phyloP scores from a whole-genome alignment of 768 basidiomycete species.

The Botryobasidium botryosum region DNA sequence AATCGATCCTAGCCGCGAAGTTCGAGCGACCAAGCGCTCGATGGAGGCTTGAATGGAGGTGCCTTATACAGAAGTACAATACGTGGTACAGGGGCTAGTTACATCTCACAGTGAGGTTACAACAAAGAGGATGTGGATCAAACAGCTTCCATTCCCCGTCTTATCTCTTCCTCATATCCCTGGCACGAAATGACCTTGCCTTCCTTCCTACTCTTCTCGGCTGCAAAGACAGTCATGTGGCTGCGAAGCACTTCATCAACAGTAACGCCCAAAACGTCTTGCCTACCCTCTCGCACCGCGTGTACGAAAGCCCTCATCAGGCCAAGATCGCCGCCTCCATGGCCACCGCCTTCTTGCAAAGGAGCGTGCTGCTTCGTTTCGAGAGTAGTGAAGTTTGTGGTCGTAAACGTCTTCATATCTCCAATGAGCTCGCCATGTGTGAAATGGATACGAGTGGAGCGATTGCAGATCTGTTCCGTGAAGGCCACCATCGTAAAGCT shows the following conservation, averaged over 20 bases:
- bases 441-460: constrained; percentile 75
- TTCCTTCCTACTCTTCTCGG: constrained; percentile 56
- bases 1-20: too few species aligned
- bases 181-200: constrained; percentile 52
- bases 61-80: too few species aligned
- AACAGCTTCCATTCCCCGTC: constrained; percentile 4
- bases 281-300: constrained; percentile 49
- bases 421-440: constrained; percentile 81
- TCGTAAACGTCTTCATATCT: constrained; percentile 58
- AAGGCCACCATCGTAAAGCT: constrained; percentile 85
- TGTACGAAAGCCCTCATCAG: constrained; percentile 60
- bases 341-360: constrained; percentile 43
- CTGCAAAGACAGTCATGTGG: constrained; percentile 77
- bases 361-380: constrained; percentile 31
- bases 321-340: constrained; percentile 72
- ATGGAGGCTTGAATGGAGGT: too few species aligned
- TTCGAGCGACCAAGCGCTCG: too few species aligned
- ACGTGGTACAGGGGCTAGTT: too few species aligned
- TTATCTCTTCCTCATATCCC: constrained; percentile 35
- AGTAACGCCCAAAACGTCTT: constrained; percentile 43
- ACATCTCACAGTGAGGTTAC: too few species aligned
- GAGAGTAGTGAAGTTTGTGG: constrained; percentile 44
- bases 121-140: too few species aligned
- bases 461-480: constrained; percentile 57
- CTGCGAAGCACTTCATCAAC: constrained; percentile 53